Evolutionary conservation across 1,139 yeast genomes (phyloP).

Genomic region (Debaryomyces udenii): DNA sequence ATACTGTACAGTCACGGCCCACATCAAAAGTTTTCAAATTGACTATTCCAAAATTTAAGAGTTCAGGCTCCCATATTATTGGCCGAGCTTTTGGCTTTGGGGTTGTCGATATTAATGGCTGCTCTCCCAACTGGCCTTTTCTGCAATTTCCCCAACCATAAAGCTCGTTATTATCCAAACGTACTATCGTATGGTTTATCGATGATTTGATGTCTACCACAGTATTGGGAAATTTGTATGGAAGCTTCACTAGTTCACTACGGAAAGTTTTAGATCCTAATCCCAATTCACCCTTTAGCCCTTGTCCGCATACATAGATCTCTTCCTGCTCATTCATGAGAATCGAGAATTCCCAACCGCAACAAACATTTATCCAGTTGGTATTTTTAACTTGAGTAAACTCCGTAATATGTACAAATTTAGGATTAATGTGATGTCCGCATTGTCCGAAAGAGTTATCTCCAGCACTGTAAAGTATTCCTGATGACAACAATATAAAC

Average conservation of each 20-base stretch:
- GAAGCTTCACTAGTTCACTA: slow-evolving; percentile 20
- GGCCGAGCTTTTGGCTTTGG: slow-evolving; percentile 21
- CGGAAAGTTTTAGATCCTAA: slow-evolving; percentile 35
- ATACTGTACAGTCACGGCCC: slow-evolving; percentile 52
- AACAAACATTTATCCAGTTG: slow-evolving; percentile 48
- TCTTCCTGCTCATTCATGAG: slow-evolving; percentile 45
- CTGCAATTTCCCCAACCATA: slow-evolving; percentile 86
- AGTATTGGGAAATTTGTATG: slow-evolving; percentile 17
- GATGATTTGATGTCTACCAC: slow-evolving; percentile 46
- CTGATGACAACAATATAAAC: slow-evolving; percentile 55
- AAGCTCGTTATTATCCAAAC: slow-evolving; percentile 42
- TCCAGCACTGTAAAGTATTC: slow-evolving; percentile 62
- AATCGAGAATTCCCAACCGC: slow-evolving; percentile 82
- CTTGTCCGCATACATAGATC: slow-evolving; percentile 61
- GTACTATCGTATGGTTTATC: slow-evolving; percentile 58
- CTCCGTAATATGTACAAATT: slow-evolving; percentile 10
- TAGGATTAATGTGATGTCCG: slow-evolving; percentile 27
- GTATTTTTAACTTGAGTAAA: slow-evolving; percentile 33
- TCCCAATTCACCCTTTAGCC: slow-evolving; percentile 79
- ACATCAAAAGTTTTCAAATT: slow-evolving; percentile 25
- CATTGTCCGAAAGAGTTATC: slow-evolving; percentile 61
- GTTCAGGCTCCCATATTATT: slow-evolving; percentile 30
- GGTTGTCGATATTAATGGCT: slow-evolving; percentile 8
- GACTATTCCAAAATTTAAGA: slow-evolving; percentile 21
- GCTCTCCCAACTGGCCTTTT: slow-evolving; percentile 66